Evolutionary conservation across 2,329 filamentous ascomycete genomes (phyloP).

Genomic region (Elsinoe ampelina): DNA sequence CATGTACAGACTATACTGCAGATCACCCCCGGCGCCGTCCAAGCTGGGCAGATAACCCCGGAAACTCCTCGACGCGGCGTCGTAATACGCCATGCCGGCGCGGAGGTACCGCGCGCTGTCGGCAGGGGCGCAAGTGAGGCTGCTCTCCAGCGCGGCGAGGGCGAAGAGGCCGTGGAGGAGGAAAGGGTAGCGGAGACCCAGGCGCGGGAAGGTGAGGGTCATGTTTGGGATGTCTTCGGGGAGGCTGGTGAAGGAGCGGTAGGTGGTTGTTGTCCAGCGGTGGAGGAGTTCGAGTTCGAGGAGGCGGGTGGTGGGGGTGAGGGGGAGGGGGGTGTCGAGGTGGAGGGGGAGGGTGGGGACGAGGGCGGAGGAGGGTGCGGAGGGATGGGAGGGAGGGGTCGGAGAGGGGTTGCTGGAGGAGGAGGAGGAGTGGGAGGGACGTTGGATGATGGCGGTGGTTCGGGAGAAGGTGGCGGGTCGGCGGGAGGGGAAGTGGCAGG

Average conservation of each 20-base stretch:
- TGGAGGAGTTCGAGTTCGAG: slow-evolving; percentile 13
- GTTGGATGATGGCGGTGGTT: neutral
- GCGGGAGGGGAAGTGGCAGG: slow-evolving; percentile 4
- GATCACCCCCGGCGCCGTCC: neutral
- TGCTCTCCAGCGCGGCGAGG: slow-evolving; percentile 5
- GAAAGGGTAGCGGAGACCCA: slow-evolving; percentile 2
- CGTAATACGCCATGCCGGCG: slow-evolving; percentile 1
- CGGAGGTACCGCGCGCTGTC: neutral
- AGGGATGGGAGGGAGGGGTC: neutral
- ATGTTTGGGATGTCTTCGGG: neutral
- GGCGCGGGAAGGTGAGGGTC: neutral
- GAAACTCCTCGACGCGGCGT: neutral
- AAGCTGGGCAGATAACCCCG: neutral
- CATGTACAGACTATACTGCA: slow-evolving; percentile 7
- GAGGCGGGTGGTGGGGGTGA: neutral
- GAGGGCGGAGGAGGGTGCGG: neutral
- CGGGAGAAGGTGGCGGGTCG: neutral
- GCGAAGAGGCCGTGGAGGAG: slow-evolving; percentile 7
- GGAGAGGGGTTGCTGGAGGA: neutral
- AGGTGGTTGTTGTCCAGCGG: slow-evolving; percentile 10
- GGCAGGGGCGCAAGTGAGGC: neutral
- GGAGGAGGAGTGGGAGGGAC: neutral
- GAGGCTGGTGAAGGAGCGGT: slow-evolving; percentile 3
- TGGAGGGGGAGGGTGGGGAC: neutral
- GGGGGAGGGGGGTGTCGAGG: neutral